Percentiles rank a stretch among this genome's conserved stretches.
Evolutionary conservation across 2,329 filamentous ascomycete species (phyloP).

Genomic region (Aspergillus sclerotialis): DNA sequence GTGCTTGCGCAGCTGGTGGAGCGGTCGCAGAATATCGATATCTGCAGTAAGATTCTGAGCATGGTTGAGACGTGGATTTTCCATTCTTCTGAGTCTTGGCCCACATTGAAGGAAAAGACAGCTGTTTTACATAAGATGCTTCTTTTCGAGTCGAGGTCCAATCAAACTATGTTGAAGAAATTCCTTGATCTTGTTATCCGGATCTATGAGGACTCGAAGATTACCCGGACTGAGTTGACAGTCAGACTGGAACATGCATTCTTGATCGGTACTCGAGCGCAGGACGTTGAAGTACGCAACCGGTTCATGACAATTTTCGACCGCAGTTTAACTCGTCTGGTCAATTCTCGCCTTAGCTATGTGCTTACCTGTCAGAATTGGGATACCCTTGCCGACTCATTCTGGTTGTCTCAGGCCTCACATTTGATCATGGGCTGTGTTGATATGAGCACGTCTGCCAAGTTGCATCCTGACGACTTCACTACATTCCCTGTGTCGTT

Average conservation of each 20-base stretch:
- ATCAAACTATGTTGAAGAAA: slow-evolving; percentile 79
- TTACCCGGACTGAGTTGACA: slow-evolving; percentile 88
- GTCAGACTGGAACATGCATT: slow-evolving; percentile 98
- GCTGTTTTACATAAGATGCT: slow-evolving; percentile 99
- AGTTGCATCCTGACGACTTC: slow-evolving; percentile 79
- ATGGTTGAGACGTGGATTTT: slow-evolving; percentile 98
- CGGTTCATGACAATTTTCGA: slow-evolving; percentile 96
- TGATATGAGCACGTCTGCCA: slow-evolving; percentile 72
- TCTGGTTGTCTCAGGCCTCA: slow-evolving; percentile 93
- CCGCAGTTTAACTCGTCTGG: slow-evolving; percentile 85
- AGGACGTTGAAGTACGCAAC: slow-evolving; percentile 94
- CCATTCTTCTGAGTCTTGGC: slow-evolving; percentile 87
- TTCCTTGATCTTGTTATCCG: slow-evolving; percentile 94
- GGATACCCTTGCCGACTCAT: slow-evolving; percentile 90
- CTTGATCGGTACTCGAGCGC: slow-evolving; percentile 84
- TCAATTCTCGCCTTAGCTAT: slow-evolving; percentile 80
- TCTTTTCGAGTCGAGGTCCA: slow-evolving; percentile 78
- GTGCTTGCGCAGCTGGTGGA: slow-evolving; percentile 92
- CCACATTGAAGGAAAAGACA: slow-evolving; percentile 96
- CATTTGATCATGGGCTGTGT: slow-evolving; percentile 87
- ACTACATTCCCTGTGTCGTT: slow-evolving; percentile 66
- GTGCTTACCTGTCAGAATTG: slow-evolving; percentile 90
- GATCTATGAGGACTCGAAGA: slow-evolving; percentile 96
- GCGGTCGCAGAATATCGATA: slow-evolving; percentile 76
- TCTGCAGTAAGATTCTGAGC: slow-evolving; percentile 86